A percentile compares a stretch with the other conserved stretches of the same genome.
Conservation (phyloP, 306 rosid genomes). For the Erythrophleum fordii region DNA sequence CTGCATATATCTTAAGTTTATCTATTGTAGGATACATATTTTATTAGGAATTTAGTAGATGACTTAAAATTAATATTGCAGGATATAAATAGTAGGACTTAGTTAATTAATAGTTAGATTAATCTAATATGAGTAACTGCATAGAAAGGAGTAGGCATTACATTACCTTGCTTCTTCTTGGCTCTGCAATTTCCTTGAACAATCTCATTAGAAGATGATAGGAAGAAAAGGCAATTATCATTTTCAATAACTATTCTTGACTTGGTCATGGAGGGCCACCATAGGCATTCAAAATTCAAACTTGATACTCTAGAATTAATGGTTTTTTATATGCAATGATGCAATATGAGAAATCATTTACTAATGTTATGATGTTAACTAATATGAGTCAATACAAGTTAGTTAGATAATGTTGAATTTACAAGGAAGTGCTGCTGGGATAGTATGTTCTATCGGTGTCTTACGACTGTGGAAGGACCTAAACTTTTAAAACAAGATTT, state of each 20-base stretch:
- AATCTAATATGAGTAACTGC: conserved; percentile 17
- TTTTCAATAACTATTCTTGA: conserved; percentile 25
- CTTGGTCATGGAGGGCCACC: conserved; percentile 11
- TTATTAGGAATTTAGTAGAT: conserved; percentile 4
- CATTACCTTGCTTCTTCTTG: conserved; percentile 32
- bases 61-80: neutral
- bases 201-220: neutral
- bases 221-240: conserved; percentile 11
- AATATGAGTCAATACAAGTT: conserved; percentile 20
- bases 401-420: neutral
- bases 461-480: neutral
- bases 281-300: conserved; percentile 11
- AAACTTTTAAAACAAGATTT: neutral
- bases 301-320: conserved; percentile 12
- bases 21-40: conserved; percentile 49
- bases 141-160: neutral
- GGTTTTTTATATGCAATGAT: conserved; percentile 15
- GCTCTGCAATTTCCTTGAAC: conserved; percentile 29
- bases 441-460: neutral
- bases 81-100: conserved; percentile 20
- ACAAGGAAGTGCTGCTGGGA: neutral
- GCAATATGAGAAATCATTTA: conserved; percentile 1
- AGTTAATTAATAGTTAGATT: conserved; percentile 30
- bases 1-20: conserved; percentile 43
- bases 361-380: neutral